Base-by-base conservation (phyloP, 2,329 filamentous ascomycete genomes). In the Xylaria sp. region DNA sequence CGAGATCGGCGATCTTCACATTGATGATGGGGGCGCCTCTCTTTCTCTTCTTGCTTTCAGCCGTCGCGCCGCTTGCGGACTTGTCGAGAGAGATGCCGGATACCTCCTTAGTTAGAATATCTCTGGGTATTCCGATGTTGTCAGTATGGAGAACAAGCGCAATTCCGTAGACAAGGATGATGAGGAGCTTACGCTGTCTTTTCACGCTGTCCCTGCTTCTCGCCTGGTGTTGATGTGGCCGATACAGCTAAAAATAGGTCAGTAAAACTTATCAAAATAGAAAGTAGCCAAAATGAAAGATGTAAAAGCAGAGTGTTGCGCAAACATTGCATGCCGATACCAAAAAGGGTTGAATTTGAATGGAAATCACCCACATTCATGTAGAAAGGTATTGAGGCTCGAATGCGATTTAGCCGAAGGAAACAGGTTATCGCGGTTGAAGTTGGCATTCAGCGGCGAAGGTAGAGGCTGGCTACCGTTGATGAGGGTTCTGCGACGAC, bases 1-100 rank as follows among this genome's bases (percentile, higher is more conserved):
- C 94, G 58, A 99, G 80, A 79, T 99, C 94, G 48, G 94, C 94
- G 78, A 99, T 99, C 79, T 99, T 99, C 74, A 99, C 94, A 39
- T 93, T 97, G 69, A 99, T 97, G 65, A 92, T 89, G 64, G 67
- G 79, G 69, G 67, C 76, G 70, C 71, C 79, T 72, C 59, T 76
- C 77, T 65, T 90, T 83, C 66, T 86, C 84, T 64, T 83, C 75
- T 89, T 88, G 69, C 90, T 87, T 56, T 84, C 81, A 2, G 83
- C 79, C 13, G 78, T 76, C 4, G 75, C 42, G 48, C 57, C 61
- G 19, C 62, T 52, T 3, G 61, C 76, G 23, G 79, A 80, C 73
- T 92, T 96, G 70, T 95, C 92, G 47, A 97, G 86, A 57, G 92
- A 95, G 69, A 97, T 97, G 55, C 92, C 91, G 1, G 92, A 97